Base-by-base conservation (phyloP, 345 rosid species). In the Stellera chamaejasme region DNA sequence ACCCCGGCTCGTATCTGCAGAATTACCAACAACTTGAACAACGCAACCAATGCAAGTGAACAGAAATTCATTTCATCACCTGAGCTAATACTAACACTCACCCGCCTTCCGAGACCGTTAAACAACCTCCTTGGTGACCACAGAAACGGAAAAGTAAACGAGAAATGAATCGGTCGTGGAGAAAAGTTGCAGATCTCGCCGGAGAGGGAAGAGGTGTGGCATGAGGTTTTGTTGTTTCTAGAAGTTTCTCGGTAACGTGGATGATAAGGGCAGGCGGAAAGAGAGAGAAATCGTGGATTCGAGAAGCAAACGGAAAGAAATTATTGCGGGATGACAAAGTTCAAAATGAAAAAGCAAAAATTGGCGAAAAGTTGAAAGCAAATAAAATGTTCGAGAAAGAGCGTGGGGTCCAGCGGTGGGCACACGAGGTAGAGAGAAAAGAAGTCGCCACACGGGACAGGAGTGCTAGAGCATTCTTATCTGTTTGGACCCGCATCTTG, bases 201-300 rank as follows among this genome's bases (percentile, higher is more conserved):
- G 6, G 16, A 2, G 62, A 6, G 54, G 11, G 16, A 4, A 56
- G 14, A 51, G 0, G 65, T 15, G 9, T 8, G 39, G 39, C 5
- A 32, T 4, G 3, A 4, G 66, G 59, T 61, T 67, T 57, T 69
- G 67, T 60, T 69, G 69, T 64, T 82, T 89, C 97, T 84, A 89
- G 97, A 93, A 93, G 69, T 74, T 89, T 92, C 96, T 28, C 66
- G 71, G 66, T 62, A 65, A 69, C 26, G 83, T 62, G 55, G 72
- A 65, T 69, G 78, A 77, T 73, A 74, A 80, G 71, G 69, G 13
- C 57, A 70, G 62, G 52, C 47, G 55, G 64, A 61, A n/a, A 48
- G 23, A 58, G 45, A 25, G 58, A 51, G 63, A 53, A 49, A 60
- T 11, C 56, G 70, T 53, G 75, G 58, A 68, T 69, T 74, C 73